Percentiles rank a stretch among this genome's conserved stretches.
Evolutionary conservation across 2,329 filamentous ascomycete genomes (phyloP).

Genomic region (Talaromyces marneffei): DNA sequence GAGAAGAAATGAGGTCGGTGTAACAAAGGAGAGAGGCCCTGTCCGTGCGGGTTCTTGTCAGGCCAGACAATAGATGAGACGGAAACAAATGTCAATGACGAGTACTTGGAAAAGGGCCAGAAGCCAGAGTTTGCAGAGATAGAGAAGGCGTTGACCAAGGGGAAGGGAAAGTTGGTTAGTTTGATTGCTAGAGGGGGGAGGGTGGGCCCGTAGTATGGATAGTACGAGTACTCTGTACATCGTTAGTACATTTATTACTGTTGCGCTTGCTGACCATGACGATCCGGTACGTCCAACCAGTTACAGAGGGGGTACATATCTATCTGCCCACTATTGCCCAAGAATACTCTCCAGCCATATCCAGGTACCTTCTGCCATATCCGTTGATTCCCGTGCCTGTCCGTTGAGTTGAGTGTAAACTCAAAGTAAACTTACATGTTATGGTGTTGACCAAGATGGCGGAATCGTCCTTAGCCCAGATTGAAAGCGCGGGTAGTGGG

Average conservation of each 20-base stretch:
- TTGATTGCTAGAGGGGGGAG: constrained; percentile 6
- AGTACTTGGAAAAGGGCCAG: neutral
- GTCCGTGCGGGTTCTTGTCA: neutral
- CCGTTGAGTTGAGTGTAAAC: no score
- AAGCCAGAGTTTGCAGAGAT: neutral
- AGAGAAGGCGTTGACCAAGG: neutral
- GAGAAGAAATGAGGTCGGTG: neutral
- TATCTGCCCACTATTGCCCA: no score
- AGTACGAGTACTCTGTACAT: no score
- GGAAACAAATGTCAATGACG: neutral
- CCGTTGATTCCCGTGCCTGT: no score
- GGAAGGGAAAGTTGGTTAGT: constrained; percentile 5
- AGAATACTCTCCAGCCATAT: no score
- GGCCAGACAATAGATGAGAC: neutral
- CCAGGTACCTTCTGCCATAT: no score
- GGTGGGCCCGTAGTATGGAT: neutral
- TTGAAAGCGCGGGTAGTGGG: constrained; percentile 7
- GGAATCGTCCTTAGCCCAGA: neutral
- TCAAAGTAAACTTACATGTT: no score
- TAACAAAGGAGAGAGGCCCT: neutral
- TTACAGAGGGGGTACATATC: no score
- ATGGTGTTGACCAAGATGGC: no score
- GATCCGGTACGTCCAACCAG: no score
- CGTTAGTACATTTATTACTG: no score
- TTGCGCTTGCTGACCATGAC: no score